A percentile compares a stretch with the other conserved stretches of the same genome.
phyloP scores from a whole-genome alignment of 495 filamentous ascomycete genomes.

The Penicillium nucicola region DNA sequence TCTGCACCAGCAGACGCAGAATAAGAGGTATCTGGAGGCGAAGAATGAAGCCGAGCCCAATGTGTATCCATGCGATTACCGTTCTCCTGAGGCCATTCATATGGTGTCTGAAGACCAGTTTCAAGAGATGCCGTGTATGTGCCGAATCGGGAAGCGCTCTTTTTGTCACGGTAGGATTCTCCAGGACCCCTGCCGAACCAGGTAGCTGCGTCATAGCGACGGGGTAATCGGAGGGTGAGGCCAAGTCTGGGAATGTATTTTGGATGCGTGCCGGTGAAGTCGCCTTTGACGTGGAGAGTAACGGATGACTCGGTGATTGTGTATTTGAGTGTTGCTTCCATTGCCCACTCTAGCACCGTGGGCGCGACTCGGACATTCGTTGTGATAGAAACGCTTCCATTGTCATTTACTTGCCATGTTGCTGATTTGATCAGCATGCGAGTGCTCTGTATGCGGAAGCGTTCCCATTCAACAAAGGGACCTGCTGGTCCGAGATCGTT shows the following conservation, averaged over 20 bases:
- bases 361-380: slow-evolving; percentile 46
- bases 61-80: slow-evolving; percentile 59
- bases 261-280: slow-evolving; percentile 49
- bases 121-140: slow-evolving; percentile 38
- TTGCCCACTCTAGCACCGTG: slow-evolving; percentile 51
- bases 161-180: slow-evolving; percentile 62
- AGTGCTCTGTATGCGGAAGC: slow-evolving; percentile 28
- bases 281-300: slow-evolving; percentile 37
- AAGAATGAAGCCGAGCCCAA: slow-evolving; percentile 51
- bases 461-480: slow-evolving; percentile 17
- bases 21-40: not conserved
- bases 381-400: slow-evolving; percentile 2
- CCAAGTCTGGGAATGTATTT: slow-evolving; percentile 55
- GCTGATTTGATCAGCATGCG: slow-evolving; percentile 44
- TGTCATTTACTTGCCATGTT: slow-evolving; percentile 24
- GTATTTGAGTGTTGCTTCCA: slow-evolving; percentile 44
- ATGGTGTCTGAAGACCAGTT: slow-evolving; percentile 51
- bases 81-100: slow-evolving; percentile 63
- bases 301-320: slow-evolving; percentile 41
- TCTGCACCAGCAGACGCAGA: not conserved
- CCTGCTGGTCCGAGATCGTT: slow-evolving; percentile 52
- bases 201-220: slow-evolving; percentile 32
- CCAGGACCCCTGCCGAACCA: slow-evolving; percentile 64
- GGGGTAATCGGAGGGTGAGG: slow-evolving; percentile 44
- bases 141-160: slow-evolving; percentile 49